Evolutionary conservation across 345 rosid genomes (phyloP).

Genomic region (Carallia brachiata): DNA sequence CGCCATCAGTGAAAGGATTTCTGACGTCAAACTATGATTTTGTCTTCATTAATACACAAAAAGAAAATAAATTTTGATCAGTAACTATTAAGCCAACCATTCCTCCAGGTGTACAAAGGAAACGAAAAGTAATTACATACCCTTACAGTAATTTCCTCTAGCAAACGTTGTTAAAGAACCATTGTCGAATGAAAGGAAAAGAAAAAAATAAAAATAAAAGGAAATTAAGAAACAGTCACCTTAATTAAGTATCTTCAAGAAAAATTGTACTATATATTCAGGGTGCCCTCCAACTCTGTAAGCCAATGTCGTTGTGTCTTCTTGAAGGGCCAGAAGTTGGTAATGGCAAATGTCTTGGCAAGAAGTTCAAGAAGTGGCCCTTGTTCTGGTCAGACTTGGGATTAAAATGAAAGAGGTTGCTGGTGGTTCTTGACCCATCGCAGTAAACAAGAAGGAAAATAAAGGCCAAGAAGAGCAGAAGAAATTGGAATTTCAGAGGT

Average conservation of each 20-base stretch:
- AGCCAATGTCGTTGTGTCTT: conserved; percentile 85
- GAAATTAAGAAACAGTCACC: conserved; percentile 22
- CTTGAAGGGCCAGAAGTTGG: conserved; percentile 93
- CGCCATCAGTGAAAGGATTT: no score
- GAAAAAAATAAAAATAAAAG: background rate
- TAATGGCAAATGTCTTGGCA: conserved; percentile 77
- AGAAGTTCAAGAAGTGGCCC: conserved; percentile 66
- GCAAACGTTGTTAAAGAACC: conserved; percentile 7
- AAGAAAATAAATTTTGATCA: no score
- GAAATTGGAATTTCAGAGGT: conserved; percentile 16
- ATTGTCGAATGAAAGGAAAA: background rate
- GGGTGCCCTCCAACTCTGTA: conserved; percentile 58
- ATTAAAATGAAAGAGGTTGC: conserved; percentile 38
- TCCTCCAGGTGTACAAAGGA: no score
- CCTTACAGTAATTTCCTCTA: background rate
- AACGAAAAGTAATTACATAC: background rate
- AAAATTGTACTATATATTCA: conserved; percentile 7
- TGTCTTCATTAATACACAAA: no score
- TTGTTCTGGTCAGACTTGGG: conserved; percentile 29
- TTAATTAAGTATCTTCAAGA: background rate
- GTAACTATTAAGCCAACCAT: no score
- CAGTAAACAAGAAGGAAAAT: conserved; percentile 31
- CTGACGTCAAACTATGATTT: no score
- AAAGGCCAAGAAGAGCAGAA: conserved; percentile 11
- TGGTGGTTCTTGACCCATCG: conserved; percentile 49